phyloP scores from a whole-genome alignment of 305 asterid species.

The Striga hermonthica region DNA sequence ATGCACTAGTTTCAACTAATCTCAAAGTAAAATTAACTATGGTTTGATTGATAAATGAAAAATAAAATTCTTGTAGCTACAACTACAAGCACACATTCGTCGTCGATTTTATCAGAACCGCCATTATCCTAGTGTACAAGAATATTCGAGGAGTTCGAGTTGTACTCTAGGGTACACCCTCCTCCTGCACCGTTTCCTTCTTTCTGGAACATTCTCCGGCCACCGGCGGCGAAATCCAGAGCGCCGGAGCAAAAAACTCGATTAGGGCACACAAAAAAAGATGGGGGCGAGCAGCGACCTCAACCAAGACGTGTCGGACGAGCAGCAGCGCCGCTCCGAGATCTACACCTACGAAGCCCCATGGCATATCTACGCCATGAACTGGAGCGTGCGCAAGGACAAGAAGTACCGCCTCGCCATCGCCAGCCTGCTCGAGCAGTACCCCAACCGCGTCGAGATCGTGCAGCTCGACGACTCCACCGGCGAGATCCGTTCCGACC shows the following conservation, averaged over 20 bases:
- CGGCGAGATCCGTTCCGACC: slow-evolving; percentile 80
- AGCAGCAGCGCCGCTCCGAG: slow-evolving; percentile 93
- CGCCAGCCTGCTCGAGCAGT: slow-evolving; percentile 77
- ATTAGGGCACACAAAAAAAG: neutral
- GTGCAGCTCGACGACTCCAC: slow-evolving; percentile 81
- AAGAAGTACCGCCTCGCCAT: slow-evolving; percentile 83
- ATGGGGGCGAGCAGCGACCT: slow-evolving; percentile 84
- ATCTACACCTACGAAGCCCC: slow-evolving; percentile 96
- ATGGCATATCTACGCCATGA: slow-evolving; percentile 95
- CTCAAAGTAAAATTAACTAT: no score
- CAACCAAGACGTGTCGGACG: slow-evolving; percentile 77
- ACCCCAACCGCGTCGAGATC: slow-evolving; percentile 77
- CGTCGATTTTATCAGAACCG: neutral
- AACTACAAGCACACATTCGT: neutral
- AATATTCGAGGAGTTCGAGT: neutral
- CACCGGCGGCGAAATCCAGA: neutral
- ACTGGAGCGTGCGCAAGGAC: slow-evolving; percentile 89
- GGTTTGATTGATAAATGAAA: neutral
- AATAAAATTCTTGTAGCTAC: neutral
- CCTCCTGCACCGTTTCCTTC: slow-evolving; percentile 11
- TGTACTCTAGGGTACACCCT: slow-evolving; percentile 27
- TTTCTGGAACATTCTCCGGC: slow-evolving; percentile 4
- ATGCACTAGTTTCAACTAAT: no score
- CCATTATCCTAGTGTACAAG: neutral
- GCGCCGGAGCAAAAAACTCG: neutral